Conservation (phyloP, 495 filamentous ascomycete species). For the Penicillium nucicola region DNA sequence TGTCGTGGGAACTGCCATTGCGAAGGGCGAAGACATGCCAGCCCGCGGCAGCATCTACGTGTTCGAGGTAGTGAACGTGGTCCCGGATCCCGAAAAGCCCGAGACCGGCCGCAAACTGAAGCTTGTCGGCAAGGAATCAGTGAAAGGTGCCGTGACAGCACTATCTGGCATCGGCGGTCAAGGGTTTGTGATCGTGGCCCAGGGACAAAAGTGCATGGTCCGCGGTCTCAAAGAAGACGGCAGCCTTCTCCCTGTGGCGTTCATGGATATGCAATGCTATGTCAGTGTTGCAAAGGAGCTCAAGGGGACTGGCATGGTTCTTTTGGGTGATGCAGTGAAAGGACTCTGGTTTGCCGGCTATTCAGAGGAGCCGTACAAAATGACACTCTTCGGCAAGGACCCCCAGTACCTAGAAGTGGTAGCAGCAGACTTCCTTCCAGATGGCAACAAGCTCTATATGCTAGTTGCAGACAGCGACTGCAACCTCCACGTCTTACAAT, state of each 20-base stretch:
- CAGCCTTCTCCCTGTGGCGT: slow-evolving; percentile 86
- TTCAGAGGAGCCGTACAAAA: slow-evolving; percentile 89
- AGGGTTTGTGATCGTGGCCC: slow-evolving; percentile 84
- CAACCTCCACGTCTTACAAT: slow-evolving; percentile 84
- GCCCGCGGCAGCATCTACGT: slow-evolving; percentile 84
- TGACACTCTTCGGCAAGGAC: slow-evolving; percentile 90
- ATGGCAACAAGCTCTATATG: slow-evolving; percentile 78
- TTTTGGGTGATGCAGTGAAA: slow-evolving; percentile 86
- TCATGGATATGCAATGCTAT: slow-evolving; percentile 96
- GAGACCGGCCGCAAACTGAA: slow-evolving; percentile 84
- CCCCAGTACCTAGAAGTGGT: slow-evolving; percentile 72
- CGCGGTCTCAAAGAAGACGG: slow-evolving; percentile 93
- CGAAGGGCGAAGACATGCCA: slow-evolving; percentile 84
- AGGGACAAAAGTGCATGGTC: slow-evolving; percentile 97
- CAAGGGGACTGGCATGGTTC: slow-evolving; percentile 73
- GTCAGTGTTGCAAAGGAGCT: slow-evolving; percentile 79
- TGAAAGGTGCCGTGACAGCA: slow-evolving; percentile 90
- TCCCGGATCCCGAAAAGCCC: slow-evolving; percentile 79
- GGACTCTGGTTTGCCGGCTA: slow-evolving; percentile 95
- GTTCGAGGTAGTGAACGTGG: slow-evolving; percentile 86
- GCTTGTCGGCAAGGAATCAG: slow-evolving; percentile 81
- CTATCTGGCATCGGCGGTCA: slow-evolving; percentile 86
- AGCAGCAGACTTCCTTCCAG: slow-evolving; percentile 83
- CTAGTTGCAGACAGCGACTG: slow-evolving; percentile 81
- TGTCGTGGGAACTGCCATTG: slow-evolving; percentile 78